Conservation (phyloP, 192 early-diverging fungal species). For the Borealophlyctis nickersoniae region DNA sequence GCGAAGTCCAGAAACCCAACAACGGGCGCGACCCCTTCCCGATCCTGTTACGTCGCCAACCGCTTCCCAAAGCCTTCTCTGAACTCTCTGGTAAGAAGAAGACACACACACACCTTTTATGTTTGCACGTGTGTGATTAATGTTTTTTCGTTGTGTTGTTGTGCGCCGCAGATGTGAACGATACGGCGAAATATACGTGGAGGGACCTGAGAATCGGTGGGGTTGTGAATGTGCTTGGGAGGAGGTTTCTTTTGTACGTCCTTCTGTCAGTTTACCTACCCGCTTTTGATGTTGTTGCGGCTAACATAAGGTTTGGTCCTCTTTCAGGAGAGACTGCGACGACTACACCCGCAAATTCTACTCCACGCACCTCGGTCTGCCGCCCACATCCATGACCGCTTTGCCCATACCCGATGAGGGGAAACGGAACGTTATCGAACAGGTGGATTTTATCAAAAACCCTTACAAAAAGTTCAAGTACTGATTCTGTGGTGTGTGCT, state of each 20-base stretch:
- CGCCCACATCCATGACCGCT: too few species aligned
- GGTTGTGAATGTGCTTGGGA: conserved; percentile 55
- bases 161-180: conserved; percentile 35
- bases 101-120: background rate
- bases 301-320: background rate
- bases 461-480: background rate
- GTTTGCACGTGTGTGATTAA: background rate
- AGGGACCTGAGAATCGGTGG: conserved; percentile 57
- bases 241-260: conserved; percentile 56
- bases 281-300: conserved; percentile 1
- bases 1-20: conserved; percentile 61
- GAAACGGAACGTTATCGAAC: too few species aligned
- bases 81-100: conserved; percentile 49
- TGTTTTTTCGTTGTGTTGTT: conserved; percentile 17
- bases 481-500: too few species aligned
- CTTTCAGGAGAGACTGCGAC: conserved; percentile 58
- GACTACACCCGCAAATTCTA: conserved; percentile 59
- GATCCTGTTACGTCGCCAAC: conserved; percentile 54
- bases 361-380: conserved; percentile 26
- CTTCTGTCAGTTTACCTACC: conserved; percentile 6
- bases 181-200: conserved; percentile 57
- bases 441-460: too few species aligned
- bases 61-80: conserved; percentile 52
- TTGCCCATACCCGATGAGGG: too few species aligned
- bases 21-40: conserved; percentile 61